phyloP scores from a whole-genome alignment of 129 eudicot genomes.

The Logfia minima region DNA sequence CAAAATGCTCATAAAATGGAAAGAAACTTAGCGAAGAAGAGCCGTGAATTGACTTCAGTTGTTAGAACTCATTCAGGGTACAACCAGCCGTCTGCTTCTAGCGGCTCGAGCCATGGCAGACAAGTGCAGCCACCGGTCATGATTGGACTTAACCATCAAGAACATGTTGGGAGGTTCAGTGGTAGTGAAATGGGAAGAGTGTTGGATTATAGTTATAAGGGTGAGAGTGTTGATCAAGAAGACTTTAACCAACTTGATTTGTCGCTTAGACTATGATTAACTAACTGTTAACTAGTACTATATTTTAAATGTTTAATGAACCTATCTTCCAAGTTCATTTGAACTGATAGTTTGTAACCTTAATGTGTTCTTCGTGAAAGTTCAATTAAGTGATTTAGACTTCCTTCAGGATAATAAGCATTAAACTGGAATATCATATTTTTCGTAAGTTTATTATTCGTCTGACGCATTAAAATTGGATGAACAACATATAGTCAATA shows the following conservation, averaged over 20 bases:
- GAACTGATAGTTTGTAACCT: background rate
- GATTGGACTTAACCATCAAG: slow-evolving; percentile 25
- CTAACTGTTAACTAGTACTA: background rate
- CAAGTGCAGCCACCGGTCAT: slow-evolving; percentile 24
- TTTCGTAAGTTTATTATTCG: background rate
- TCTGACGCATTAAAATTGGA: too few species aligned
- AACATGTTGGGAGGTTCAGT: slow-evolving; percentile 32
- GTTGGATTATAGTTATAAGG: slow-evolving; percentile 24
- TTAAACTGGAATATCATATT: background rate
- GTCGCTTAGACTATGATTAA: slow-evolving; percentile 66
- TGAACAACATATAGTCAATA: too few species aligned
- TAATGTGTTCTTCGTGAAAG: background rate
- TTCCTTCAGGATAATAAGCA: background rate
- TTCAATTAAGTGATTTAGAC: background rate
- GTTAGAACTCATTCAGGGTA: slow-evolving; percentile 34
- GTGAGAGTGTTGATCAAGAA: slow-evolving; percentile 41
- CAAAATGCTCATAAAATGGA: slow-evolving; percentile 91
- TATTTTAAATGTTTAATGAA: slow-evolving; percentile 9
- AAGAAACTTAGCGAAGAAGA: slow-evolving; percentile 71
- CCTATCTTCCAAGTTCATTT: background rate
- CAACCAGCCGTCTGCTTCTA: slow-evolving; percentile 29
- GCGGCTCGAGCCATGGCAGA: slow-evolving; percentile 25
- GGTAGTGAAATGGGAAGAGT: slow-evolving; percentile 25
- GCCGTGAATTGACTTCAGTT: slow-evolving; percentile 39
- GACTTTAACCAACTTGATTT: slow-evolving; percentile 69